Base-by-base conservation (phyloP, 768 basidiomycete species). In the Macrocybe gigantea region DNA sequence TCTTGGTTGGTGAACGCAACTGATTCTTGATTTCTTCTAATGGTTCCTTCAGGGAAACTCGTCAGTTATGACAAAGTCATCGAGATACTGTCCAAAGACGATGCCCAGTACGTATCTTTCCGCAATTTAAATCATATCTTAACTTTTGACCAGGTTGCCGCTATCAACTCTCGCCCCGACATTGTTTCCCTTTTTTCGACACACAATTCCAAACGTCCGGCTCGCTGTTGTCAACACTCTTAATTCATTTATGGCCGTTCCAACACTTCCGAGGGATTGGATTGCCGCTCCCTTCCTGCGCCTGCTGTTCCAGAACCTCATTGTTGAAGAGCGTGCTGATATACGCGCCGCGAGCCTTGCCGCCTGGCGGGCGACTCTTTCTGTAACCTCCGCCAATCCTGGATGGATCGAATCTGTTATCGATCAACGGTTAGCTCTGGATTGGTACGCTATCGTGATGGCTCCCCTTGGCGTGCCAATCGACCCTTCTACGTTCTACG, bases 101-200 rank as follows among this genome's bases (percentile, higher is more conserved):
- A 67, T n/a, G 64, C 79, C 49, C 84, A 86, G 91, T 93, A 65
- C 47, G 88, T 76, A n/a, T 0, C 51, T 15, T 45, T n/a, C 34
- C 12, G 42, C 31, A 38, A 50, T 13, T 36, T 40, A 13, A 37
- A 13, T 7, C 11, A 34, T 41, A 30, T 5, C 31, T 8, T 38
- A 12, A 35, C 41, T 49, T 22, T 52, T 50, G 10, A 59, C 41
- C 10, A 93, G 91, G n/a, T 71, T 84, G 41, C 86, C 92, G 3
- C 75, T 97, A 31, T 75, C 83, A n/a, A 77, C 77, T 3, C 78
- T 96, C 48, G 88, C 94, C 5, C 87, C 88, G 2, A 89, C 87
- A 1, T 70, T 95, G 5, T 98, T 92, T 67, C 91, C 95, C 3
- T 97, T 95, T 75, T 94, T 97, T 69, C 89, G 96, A 12, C 96